Evolutionary conservation across 768 basidiomycete species (phyloP), one percentile per base, ranked within the genome.

Genomic region (Mycena albidolilacea): DNA sequence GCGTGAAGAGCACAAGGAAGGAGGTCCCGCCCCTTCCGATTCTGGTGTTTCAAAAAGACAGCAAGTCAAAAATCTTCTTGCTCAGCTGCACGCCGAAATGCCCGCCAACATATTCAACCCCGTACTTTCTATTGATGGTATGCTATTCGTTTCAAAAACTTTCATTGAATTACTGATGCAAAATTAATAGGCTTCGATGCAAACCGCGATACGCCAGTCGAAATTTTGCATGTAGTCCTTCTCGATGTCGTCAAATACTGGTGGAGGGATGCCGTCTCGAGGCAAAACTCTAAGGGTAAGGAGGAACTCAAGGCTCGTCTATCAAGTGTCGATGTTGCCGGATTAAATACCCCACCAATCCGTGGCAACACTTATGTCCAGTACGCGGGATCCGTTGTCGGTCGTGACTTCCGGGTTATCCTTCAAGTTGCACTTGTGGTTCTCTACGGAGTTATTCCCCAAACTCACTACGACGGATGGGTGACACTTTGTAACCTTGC

Each of bases 331-430:
- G 78, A 86, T 74, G 76, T 80, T 3, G 37, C 37, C 15, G 37
- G 57, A 10, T 58, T 39, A 19, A 58, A 58, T 19, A 58, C 57
- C 14, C 17, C 54, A 12, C 44, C 76, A 0, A 69, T 85, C 0
- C 37, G 64, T 2, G 86, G 83, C 0, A 23, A 74, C 0, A 84
- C 82, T 0, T 75, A 86, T 0, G 85, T 87, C 0, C 64, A 79
- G 3, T 87, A 85, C 72, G 77, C 83, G 1, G 81, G 82, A 0
- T 85, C 85, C 0, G 78, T 87, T 0, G 79, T 77, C 39, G 85
- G 86, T 0, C 78, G 79, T 9, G 81, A 85, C 61, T 85, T 75
- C 41, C 59, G 71, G 7, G 59, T 63, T 0, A 78, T 84, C 58
- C 80, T 59, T 44, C 85, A 86, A 67, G 80, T 10, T 19, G 64